Conservation (phyloP, 2,329 filamentous ascomycete genomes). For the Geosmithia putterillii region DNA sequence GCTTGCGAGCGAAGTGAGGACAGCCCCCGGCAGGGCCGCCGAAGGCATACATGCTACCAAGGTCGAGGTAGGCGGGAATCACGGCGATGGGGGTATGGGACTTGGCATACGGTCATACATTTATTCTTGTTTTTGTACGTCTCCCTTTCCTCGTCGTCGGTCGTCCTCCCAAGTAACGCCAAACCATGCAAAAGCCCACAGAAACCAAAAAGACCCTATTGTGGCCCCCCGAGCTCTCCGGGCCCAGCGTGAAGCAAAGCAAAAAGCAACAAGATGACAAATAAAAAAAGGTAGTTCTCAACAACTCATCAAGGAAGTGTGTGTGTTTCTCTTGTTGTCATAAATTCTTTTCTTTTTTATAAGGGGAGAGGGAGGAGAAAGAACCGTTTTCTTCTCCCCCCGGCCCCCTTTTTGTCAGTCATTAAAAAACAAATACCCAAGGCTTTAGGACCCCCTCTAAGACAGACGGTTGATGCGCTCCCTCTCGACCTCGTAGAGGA, state of each 20-base stretch:
- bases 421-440: slow-evolving; percentile 1
- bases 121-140: too few species aligned
- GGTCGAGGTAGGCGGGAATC: too few species aligned
- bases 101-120: too few species aligned
- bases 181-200: slow-evolving; percentile 29
- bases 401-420: background rate
- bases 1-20: too few species aligned
- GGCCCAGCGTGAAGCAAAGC: background rate
- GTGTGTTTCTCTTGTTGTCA: background rate
- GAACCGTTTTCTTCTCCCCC: too few species aligned
- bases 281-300: background rate
- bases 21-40: too few species aligned
- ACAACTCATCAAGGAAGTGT: background rate
- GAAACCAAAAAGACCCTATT: slow-evolving; percentile 12
- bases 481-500: slow-evolving; percentile 96
- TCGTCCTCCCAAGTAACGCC: slow-evolving; percentile 20
- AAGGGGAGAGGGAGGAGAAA: background rate
- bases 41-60: too few species aligned
- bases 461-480: slow-evolving; percentile 46
- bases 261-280: background rate
- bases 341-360: background rate
- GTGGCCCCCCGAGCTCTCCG: background rate
- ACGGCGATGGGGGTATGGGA: too few species aligned
- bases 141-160: background rate
- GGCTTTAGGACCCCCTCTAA: slow-evolving; percentile 8